A percentile compares a stretch with the other conserved stretches of the same genome.
These are phyloP conservation scores for Austroboletus sp. DNA, from an alignment of 1,284 basidiomycete species.

Conservation along the genomic window DNA sequence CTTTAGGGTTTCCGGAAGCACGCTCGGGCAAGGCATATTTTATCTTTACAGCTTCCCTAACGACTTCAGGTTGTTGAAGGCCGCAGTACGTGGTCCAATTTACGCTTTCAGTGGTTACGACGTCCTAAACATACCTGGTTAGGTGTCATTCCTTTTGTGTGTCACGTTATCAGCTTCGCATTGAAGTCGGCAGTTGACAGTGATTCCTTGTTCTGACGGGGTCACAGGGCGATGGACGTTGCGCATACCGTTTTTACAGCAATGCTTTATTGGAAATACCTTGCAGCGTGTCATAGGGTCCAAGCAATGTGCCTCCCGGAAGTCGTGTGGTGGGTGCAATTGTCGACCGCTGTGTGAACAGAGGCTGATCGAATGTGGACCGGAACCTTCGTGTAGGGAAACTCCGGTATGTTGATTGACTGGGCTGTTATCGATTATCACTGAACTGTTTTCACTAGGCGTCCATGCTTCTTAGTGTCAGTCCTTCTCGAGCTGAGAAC, in stretches of 20 bases:
- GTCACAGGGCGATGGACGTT: slow-evolving; percentile 3
- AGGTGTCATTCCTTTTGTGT: slow-evolving; percentile 11
- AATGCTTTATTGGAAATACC: not conserved
- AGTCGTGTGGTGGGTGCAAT: slow-evolving; percentile 8
- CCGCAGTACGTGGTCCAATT: slow-evolving; percentile 1
- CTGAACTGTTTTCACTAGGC: not conserved
- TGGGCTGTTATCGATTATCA: not conserved
- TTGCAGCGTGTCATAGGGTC: not conserved
- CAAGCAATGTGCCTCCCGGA: not conserved
- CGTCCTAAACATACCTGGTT: not conserved
- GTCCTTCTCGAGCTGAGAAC: not conserved
- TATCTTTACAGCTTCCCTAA: slow-evolving; percentile 12
- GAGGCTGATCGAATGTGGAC: not conserved
- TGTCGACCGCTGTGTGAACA: not conserved
- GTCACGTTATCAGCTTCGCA: slow-evolving; percentile 1
- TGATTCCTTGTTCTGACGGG: not conserved
- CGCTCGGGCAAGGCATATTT: slow-evolving; percentile 7
- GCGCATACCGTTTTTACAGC: not conserved
- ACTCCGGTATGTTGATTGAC: slow-evolving; percentile 1
- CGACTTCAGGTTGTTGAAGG: slow-evolving; percentile 14
- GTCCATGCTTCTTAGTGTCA: slow-evolving; percentile 1
- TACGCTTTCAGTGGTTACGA: not conserved
- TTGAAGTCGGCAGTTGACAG: not conserved
- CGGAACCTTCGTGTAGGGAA: slow-evolving; percentile 1
- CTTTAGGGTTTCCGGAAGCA: slow-evolving; percentile 10